Conservation (phyloP, 352 stramenopile genomes). For the Phytopythium aichiense region DNA sequence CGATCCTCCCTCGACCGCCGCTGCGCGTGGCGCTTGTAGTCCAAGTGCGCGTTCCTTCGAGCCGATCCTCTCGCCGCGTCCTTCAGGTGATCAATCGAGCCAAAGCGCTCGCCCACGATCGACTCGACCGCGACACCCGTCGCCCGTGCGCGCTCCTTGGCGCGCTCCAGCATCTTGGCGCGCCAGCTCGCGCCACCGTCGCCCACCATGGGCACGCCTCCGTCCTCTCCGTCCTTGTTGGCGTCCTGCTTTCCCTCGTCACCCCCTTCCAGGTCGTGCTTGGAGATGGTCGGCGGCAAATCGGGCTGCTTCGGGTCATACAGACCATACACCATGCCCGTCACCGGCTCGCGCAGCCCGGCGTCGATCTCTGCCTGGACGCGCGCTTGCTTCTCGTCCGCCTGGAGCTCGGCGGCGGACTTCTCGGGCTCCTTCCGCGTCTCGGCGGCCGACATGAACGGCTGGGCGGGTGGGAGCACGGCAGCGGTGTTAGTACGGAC, state of each 20-base stretch:
- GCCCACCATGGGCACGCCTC: constrained; percentile 38
- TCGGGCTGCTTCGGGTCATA: constrained; percentile 82
- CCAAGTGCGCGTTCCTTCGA: constrained; percentile 48
- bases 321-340: constrained; percentile 69
- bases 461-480: constrained; percentile 10
- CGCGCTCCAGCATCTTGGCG: constrained; percentile 77
- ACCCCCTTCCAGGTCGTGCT: constrained; percentile 8
- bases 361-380: constrained; percentile 74
- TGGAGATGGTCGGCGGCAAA: constrained; percentile 22
- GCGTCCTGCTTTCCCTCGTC: neutral
- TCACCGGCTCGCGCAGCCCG: constrained; percentile 70
- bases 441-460: constrained; percentile 37
- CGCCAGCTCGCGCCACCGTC: constrained; percentile 81
- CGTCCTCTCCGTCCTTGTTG: constrained; percentile 8
- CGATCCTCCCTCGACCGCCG: constrained; percentile 15
- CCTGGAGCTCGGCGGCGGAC: constrained; percentile 28
- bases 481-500: neutral
- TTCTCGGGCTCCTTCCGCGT: constrained; percentile 27
- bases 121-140: constrained; percentile 54
- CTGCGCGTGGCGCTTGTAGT: constrained; percentile 52
- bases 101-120: constrained; percentile 59
- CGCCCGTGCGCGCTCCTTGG: constrained; percentile 47
- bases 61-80: constrained; percentile 47
- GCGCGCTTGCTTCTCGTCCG: constrained; percentile 48
- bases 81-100: constrained; percentile 47